Evolutionary conservation across 1,284 basidiomycete genomes (phyloP).

Genomic region (Rugosomyces carneus): DNA sequence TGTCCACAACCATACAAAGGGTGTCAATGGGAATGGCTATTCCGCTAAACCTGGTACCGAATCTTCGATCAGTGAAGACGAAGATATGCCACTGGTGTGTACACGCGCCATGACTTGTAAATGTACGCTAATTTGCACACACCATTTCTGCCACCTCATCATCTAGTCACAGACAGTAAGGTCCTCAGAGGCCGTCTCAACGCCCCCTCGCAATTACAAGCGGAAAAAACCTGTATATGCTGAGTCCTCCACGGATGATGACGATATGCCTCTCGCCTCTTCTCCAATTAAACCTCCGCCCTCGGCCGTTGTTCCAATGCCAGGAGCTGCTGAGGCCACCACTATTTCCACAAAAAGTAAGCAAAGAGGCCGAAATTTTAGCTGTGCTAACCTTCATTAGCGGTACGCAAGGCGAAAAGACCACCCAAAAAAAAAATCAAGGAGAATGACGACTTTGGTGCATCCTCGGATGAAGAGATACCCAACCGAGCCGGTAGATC

Average conservation of each 20-base stretch:
- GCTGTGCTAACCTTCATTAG: neutral
- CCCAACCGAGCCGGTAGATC: slow-evolving; percentile 41
- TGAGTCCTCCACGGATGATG: slow-evolving; percentile 63
- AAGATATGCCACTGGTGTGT: slow-evolving; percentile 67
- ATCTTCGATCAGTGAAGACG: slow-evolving; percentile 58
- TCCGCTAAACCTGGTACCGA: slow-evolving; percentile 34
- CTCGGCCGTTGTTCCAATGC: slow-evolving; percentile 36
- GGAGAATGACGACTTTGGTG: slow-evolving; percentile 31
- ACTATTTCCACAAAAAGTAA: slow-evolving; percentile 16
- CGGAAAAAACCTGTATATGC: slow-evolving; percentile 49
- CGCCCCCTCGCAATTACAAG: slow-evolving; percentile 42
- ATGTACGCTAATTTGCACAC: slow-evolving; percentile 13
- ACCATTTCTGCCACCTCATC: slow-evolving; percentile 21
- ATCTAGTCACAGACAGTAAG: slow-evolving; percentile 41
- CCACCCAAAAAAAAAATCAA: slow-evolving; percentile 66
- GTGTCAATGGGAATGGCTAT: slow-evolving; percentile 40
- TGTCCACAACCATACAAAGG: slow-evolving; percentile 28
- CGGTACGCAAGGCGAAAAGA: slow-evolving; percentile 37
- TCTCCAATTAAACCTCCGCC: slow-evolving; percentile 52
- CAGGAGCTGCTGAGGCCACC: slow-evolving; percentile 26
- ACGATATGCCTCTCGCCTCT: slow-evolving; percentile 64
- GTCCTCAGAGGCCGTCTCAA: slow-evolving; percentile 42
- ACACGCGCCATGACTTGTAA: slow-evolving; percentile 11
- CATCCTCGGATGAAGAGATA: slow-evolving; percentile 33
- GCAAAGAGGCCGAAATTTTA: slow-evolving; percentile 25